Evolutionary conservation across 805 yeast genomes (phyloP).

Genomic region (Suhomyces kilbournensis): DNA sequence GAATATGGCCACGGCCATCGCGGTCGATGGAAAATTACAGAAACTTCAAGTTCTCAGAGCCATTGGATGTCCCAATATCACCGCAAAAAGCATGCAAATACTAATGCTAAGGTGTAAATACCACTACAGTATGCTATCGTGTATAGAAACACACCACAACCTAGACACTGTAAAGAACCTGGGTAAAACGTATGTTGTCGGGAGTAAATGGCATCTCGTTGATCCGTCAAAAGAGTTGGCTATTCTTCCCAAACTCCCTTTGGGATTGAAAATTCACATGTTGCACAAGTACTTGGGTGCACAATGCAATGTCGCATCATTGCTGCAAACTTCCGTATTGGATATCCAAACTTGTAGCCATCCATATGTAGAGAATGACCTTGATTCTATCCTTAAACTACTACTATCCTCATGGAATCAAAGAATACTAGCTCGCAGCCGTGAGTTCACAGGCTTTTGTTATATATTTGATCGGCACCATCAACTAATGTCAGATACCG

Average conservation of each 20-base stretch:
- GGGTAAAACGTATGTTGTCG: constrained; percentile 6
- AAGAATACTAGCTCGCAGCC: neutral
- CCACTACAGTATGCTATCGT: constrained; percentile 2
- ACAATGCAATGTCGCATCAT: neutral
- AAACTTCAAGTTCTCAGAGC: constrained; percentile 23
- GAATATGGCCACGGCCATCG: constrained; percentile 18
- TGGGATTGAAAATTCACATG: constrained; percentile 11
- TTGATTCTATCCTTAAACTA: neutral
- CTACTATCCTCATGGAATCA: constrained; percentile 3
- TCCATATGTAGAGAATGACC: neutral
- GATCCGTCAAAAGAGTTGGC: constrained; percentile 1
- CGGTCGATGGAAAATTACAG: constrained; percentile 12
- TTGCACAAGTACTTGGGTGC: constrained; percentile 4
- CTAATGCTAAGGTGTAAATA: neutral
- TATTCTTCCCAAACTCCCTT: constrained; percentile 7
- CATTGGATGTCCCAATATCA: constrained; percentile 16
- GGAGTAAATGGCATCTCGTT: constrained; percentile 10
- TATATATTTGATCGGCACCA: neutral
- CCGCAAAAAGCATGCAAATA: neutral
- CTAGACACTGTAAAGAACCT: too few relatives aligned
- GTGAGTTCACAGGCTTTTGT: neutral
- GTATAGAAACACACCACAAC: constrained; percentile 7
- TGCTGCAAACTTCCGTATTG: neutral
- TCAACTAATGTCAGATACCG: neutral
- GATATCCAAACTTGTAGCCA: neutral